These are phyloP conservation scores for Picea sitchensis DNA, from an alignment of 75 land plant species.

Conservation along the genomic window DNA sequence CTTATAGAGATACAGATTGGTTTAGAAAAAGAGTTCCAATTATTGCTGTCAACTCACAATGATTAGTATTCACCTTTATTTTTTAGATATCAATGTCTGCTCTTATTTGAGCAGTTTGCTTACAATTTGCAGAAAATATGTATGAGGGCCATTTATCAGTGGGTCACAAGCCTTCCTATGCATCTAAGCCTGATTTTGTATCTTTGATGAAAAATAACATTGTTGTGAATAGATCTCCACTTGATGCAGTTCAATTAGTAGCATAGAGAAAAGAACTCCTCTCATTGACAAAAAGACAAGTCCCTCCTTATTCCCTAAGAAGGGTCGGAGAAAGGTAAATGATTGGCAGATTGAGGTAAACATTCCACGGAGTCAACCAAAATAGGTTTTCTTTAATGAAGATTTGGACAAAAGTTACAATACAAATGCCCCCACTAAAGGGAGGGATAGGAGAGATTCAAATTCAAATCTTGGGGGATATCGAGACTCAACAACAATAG, in stretches of 20 bases:
- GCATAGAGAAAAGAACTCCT: constrained; percentile 38
- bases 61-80: neutral
- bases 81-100: neutral
- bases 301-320: constrained; percentile 43
- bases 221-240: constrained; percentile 29
- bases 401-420: neutral
- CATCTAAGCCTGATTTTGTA: constrained; percentile 10
- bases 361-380: constrained; percentile 23
- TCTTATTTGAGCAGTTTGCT: neutral
- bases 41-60: no score
- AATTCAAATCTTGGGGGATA: neutral
- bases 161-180: constrained; percentile 10
- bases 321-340: constrained; percentile 31
- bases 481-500: neutral
- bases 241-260: constrained; percentile 15
- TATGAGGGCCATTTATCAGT: constrained; percentile 22
- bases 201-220: constrained; percentile 15
- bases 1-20: no score
- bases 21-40: no score
- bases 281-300: constrained; percentile 37
- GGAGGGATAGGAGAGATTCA: neutral
- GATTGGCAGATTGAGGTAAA: constrained; percentile 66
- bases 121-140: constrained; percentile 18
- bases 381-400: neutral
- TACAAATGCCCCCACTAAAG: neutral